These are phyloP conservation scores for Globisporangium middletonii DNA, from an alignment of 352 stramenopile species.

Conservation along the genomic window DNA sequence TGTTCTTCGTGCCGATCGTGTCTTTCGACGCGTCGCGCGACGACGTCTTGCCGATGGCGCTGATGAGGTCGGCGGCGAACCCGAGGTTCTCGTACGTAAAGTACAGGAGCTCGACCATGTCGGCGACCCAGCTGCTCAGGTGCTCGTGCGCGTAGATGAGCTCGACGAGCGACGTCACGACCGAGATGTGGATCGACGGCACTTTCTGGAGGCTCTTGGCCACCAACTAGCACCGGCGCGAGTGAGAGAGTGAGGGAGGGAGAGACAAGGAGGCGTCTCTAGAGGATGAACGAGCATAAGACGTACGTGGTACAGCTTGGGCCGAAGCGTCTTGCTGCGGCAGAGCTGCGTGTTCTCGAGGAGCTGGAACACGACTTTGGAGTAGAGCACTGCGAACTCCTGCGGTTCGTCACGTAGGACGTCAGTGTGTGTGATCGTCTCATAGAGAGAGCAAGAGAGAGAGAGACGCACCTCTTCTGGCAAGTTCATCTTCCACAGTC, in stretches of 20 bases:
- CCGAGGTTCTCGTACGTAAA: constrained; percentile 53
- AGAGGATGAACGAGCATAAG: not conserved
- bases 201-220: constrained; percentile 51
- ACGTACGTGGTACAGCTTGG: constrained; percentile 62
- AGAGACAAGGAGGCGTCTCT: not conserved
- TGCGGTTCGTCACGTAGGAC: constrained; percentile 4
- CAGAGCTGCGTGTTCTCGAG: constrained; percentile 60
- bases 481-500: constrained; percentile 75
- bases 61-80: constrained; percentile 69
- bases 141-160: constrained; percentile 73
- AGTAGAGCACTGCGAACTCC: constrained; percentile 76
- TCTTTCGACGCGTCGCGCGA: constrained; percentile 66
- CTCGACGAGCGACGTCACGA: constrained; percentile 67
- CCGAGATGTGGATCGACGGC: constrained; percentile 60
- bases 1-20: constrained; percentile 63
- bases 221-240: constrained; percentile 39
- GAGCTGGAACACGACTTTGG: constrained; percentile 58
- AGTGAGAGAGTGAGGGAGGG: not conserved
- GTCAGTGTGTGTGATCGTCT: too few relatives aligned
- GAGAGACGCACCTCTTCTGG: constrained; percentile 50
- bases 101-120: constrained; percentile 58
- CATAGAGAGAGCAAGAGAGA: not conserved
- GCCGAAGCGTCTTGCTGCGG: constrained; percentile 52
- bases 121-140: constrained; percentile 43
- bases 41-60: constrained; percentile 71